Conservation (phyloP, 2,329 filamentous ascomycete species). For the Botrytis medusae region DNA sequence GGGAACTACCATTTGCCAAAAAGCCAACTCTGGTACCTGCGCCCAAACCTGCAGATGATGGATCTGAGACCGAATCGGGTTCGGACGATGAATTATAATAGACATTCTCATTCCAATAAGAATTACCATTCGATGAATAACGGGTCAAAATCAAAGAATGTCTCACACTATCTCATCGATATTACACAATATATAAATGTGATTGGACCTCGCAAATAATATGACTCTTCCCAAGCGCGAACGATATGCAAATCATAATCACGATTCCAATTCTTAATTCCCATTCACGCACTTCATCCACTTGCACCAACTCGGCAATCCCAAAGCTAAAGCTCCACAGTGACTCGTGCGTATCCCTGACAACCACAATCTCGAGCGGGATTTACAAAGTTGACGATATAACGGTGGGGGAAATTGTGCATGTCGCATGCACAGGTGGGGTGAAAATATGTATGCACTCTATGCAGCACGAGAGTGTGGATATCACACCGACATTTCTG, state of each 20-base stretch:
- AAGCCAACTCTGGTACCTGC: conserved; percentile 22
- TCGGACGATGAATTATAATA: conserved; percentile 34
- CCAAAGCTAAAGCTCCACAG: conserved; percentile 1
- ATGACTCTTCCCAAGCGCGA: background rate
- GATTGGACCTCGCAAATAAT: conserved; percentile 4
- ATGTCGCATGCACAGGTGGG: conserved; percentile 6
- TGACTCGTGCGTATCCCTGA: conserved; percentile 22
- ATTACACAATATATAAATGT: background rate
- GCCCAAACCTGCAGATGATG: conserved; percentile 26
- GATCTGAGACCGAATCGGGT: conserved; percentile 38
- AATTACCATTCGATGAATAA: background rate
- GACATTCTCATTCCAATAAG: background rate
- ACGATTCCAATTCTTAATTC: background rate
- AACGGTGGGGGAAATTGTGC: conserved; percentile 6
- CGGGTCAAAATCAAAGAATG: conserved; percentile 4
- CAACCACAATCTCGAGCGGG: conserved; percentile 8
- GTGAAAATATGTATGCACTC: background rate
- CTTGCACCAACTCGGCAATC: background rate
- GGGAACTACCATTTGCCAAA: conserved; percentile 30
- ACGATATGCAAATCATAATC: conserved; percentile 11
- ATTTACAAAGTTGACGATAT: background rate
- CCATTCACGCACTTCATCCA: background rate
- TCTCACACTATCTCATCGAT: background rate
- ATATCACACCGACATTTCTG: conserved; percentile 15
- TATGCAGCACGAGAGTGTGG: conserved; percentile 14